Base-by-base conservation (phyloP, 1,139 yeast genomes). In the Sugiyamaella neomexicana region DNA sequence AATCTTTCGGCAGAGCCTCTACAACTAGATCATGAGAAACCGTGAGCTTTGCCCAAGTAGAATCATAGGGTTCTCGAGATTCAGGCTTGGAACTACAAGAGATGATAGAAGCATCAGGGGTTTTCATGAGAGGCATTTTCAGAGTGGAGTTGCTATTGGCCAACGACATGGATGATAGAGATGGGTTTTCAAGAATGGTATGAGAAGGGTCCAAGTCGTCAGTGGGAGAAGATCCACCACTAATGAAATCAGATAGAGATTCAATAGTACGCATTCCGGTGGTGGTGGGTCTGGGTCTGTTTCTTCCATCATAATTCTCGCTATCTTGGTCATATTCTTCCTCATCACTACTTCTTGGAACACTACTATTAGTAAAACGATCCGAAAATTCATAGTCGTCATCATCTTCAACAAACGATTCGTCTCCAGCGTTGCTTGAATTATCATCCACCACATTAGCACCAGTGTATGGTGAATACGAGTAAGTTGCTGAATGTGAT, bases 141-240 rank as follows among this genome's bases (percentile, higher is more conserved):
- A 59, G 46, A 15, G 61, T 59, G 8, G 59, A 54, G 50, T 56
- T 58, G 49, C 59, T 55, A 40, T 56, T 56, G 9, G 55, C 46
- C 45, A 55, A 40, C 12, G 60, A 58, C 27, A 58, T 46, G 31
- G 54, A 44, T 42, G 61, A 57, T 15, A 58, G 52, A 36, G 56
- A 53, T 12, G 49, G 40, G 44, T 50, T 50, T 31, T 50, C 53
- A 9, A 50, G 48, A 37, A 50, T 34, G 12, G 36, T 37, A 10
- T 50, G 48, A 9, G 49, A 43, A 12, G 47, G 48, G 16, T 44
- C 47, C 12, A 13, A n/a, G 34, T 9, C 34, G 34, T 20, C 25
- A 20, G 25, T 3, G 5, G 25, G 3, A 20, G 25, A 3, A 20
- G 25, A 20, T 20, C 25, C 25, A 5, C 5, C 25, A n/a, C n/a